Evolutionary conservation across 2,329 filamentous ascomycete species (phyloP).

Genomic region (Plectosphaerella cucumerina): DNA sequence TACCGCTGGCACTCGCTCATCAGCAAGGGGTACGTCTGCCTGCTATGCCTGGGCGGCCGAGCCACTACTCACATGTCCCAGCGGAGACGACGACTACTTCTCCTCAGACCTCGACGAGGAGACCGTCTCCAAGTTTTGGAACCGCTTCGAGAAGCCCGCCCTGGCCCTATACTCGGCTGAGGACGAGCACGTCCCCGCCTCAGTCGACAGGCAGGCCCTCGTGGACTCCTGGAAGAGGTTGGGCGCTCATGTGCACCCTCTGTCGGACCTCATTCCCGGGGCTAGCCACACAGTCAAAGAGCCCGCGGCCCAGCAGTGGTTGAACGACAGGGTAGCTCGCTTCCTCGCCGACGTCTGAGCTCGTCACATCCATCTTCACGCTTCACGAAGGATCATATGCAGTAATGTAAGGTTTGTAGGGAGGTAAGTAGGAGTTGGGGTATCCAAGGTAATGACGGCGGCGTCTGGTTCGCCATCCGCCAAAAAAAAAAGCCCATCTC

Average conservation of each 20-base stretch:
- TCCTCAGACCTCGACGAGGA: conserved; percentile 67
- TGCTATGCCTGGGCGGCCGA: background rate
- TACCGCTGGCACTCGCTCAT: conserved; percentile 48
- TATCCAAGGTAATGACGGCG: too few relatives aligned
- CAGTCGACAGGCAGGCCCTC: conserved; percentile 53
- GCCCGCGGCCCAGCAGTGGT: conserved; percentile 42
- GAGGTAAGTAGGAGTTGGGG: too few relatives aligned
- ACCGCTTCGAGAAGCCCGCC: conserved; percentile 53
- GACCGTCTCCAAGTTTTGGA: conserved; percentile 60
- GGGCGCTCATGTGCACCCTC: conserved; percentile 40
- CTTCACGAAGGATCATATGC: background rate
- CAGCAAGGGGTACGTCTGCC: conserved; percentile 41
- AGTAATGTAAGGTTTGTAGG: too few relatives aligned
- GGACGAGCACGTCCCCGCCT: conserved; percentile 61
- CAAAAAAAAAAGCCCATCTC: background rate
- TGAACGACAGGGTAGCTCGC: conserved; percentile 39
- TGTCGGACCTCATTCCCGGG: conserved; percentile 50
- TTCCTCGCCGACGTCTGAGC: conserved; percentile 32
- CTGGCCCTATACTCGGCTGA: conserved; percentile 61
- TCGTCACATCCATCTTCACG: background rate
- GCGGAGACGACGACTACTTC: conserved; percentile 82
- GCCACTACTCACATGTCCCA: conserved; percentile 16
- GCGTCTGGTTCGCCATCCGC: background rate
- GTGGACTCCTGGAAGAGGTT: conserved; percentile 52
- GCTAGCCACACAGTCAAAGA: conserved; percentile 47